Base-by-base conservation (phyloP, 106 monocot genomes). In the Dactylorhiza incarnata region DNA sequence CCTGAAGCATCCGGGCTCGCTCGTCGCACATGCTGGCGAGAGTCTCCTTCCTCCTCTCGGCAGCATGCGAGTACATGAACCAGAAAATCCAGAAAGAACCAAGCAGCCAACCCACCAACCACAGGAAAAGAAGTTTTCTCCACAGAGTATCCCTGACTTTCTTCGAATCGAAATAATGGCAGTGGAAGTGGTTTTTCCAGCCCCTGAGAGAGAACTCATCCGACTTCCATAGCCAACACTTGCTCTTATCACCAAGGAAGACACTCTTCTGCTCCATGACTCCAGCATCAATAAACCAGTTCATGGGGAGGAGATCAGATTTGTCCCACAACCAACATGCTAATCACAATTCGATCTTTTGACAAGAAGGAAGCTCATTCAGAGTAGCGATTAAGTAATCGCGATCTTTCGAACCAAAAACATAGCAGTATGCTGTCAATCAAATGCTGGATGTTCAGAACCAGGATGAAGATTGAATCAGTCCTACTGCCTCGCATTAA, bases 21-120 rank as follows among this genome's bases (percentile, higher is more conserved):
- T 99, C 97, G 19, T 99, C 97, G 46, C 97, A 99, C 97, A 99
- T 99, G 80, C 80, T 91, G 23, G 87, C 94, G 0, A 99, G 87
- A 0, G 80, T 82, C 53, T 99, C 97, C 74, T 84, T 83, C 66
- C 97, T 79, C 87, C 89, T 99, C 75, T 91, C 91, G 1, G 75
- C 69, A 5, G 86, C 83, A 14, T 89, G 87, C 5, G 86, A 80
- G 70, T 83, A 88, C 97, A 99, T 99, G 50, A 87, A 86, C 82
- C 83, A 86, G 66, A 91, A 91, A 13, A 99, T 89, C 87, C 84
- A 92, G 1, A 89, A 50, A 68, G 89, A 82, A 6, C 73, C 84
- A 16, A 95, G 24, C 14, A 85, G 26, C 89, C 97, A 89, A 19
- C 83, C 77, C 6, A 85, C 76, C 61, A 99, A 73, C 97, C 97